Evolutionary conservation across 306 rosid species (phyloP).

Genomic region (Lagenaria siceraria): DNA sequence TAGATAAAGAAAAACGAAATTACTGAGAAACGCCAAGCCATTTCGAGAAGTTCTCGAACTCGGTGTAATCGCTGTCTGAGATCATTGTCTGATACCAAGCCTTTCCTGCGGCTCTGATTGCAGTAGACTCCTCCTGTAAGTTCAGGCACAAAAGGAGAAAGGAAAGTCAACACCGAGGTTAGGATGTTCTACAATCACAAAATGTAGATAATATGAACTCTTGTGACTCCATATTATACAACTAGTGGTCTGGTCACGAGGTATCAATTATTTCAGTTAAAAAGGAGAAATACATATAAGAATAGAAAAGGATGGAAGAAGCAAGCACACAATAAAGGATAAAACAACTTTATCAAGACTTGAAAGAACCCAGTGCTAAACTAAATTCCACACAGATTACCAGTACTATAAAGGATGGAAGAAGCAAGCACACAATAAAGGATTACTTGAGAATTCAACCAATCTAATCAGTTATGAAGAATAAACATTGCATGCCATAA

Average conservation of each 20-base stretch:
- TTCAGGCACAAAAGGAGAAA: background rate
- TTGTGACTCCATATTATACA: too few relatives aligned
- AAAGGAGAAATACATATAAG: background rate
- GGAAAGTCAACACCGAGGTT: background rate
- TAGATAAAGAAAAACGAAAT: background rate
- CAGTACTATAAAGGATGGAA: background rate
- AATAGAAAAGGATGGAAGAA: too few relatives aligned
- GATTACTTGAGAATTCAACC: background rate
- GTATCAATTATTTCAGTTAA: background rate
- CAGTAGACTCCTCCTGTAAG: slow-evolving; percentile 18
- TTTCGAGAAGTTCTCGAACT: slow-evolving; percentile 28
- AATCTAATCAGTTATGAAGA: background rate
- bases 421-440: background rate
- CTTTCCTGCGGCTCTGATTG: slow-evolving; percentile 26
- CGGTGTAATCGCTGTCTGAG: slow-evolving; percentile 32
- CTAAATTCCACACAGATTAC: background rate
- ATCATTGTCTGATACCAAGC: slow-evolving; percentile 29
- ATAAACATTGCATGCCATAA: background rate
- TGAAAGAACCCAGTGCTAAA: too few relatives aligned
- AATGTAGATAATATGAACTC: background rate
- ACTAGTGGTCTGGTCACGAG: background rate
- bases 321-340: too few relatives aligned
- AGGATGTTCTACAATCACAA: background rate
- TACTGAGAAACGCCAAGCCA: slow-evolving; percentile 27
- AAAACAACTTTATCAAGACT: too few relatives aligned